phyloP scores from a whole-genome alignment of 768 basidiomycete species.

The Kwoniella botswanensis region DNA sequence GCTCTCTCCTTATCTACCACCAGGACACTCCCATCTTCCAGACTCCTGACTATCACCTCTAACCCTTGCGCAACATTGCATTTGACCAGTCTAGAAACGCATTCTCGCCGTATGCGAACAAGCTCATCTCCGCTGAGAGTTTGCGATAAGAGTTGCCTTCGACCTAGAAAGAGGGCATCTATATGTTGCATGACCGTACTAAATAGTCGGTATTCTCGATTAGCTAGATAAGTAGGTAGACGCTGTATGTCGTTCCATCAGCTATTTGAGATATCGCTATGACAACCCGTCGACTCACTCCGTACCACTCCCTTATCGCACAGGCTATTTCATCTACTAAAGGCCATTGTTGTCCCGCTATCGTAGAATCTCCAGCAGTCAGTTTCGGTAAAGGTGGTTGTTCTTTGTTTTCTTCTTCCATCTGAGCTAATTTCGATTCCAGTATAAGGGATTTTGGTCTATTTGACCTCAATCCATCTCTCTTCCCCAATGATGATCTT shows the following conservation, averaged over 20 bases:
- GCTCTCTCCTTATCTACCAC: constrained; percentile 85
- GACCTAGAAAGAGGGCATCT: constrained; percentile 86
- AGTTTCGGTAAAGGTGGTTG: constrained; percentile 74
- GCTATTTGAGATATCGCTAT: not conserved
- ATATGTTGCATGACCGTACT: constrained; percentile 84
- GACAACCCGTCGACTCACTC: constrained; percentile 15
- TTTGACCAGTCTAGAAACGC: constrained; percentile 81
- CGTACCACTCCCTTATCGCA: constrained; percentile 92
- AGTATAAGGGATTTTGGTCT: constrained; percentile 44
- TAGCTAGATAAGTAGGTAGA: constrained; percentile 87
- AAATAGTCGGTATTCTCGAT: constrained; percentile 88
- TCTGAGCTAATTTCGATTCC: constrained; percentile 9
- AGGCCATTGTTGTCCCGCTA: constrained; percentile 78
- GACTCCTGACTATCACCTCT: constrained; percentile 95
- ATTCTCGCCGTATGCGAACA: constrained; percentile 76
- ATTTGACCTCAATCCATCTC: constrained; percentile 22
- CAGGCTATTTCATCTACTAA: constrained; percentile 97
- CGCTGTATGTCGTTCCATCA: constrained; percentile 30
- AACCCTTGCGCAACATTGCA: constrained; percentile 91
- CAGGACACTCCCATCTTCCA: constrained; percentile 85
- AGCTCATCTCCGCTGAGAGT: constrained; percentile 88
- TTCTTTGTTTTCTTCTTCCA: constrained; percentile 40
- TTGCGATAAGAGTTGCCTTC: constrained; percentile 84
- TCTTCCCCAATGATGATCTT: constrained; percentile 16
- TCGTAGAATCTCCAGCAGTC: constrained; percentile 92